These are phyloP conservation scores for Flaveria ramosissima DNA, from an alignment of 129 eudicot species.

Conservation along the genomic window DNA sequence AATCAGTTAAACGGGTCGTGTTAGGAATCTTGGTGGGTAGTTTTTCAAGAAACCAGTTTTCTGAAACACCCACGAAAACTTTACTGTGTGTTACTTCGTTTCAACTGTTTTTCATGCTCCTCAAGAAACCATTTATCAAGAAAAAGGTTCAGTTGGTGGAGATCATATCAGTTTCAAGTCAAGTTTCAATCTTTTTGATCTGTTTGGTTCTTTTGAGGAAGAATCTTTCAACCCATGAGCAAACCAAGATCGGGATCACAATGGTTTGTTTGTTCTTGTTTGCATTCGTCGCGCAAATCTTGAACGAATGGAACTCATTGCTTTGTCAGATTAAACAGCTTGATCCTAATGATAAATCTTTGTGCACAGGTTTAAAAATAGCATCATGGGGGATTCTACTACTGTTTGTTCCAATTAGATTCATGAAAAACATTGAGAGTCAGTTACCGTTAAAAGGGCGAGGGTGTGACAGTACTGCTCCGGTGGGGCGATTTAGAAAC, in stretches of 20 bases:
- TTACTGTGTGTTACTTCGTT: slow-evolving; percentile 68
- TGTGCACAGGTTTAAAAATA: slow-evolving; percentile 53
- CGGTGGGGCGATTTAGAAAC: slow-evolving; percentile 40
- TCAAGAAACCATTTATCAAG: slow-evolving; percentile 92
- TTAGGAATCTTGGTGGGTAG: slow-evolving; percentile 73
- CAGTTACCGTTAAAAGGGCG: slow-evolving; percentile 33
- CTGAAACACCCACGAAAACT: slow-evolving; percentile 53
- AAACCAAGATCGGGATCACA: slow-evolving; percentile 50
- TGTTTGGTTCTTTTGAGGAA: slow-evolving; percentile 53
- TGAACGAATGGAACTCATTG: slow-evolving; percentile 77
- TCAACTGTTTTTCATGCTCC: slow-evolving; percentile 83
- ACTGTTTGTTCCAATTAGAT: slow-evolving; percentile 47
- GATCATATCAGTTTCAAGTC: slow-evolving; percentile 69
- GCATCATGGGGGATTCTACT: slow-evolving; percentile 67
- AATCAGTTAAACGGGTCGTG: slow-evolving; percentile 61
- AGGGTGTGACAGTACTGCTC: slow-evolving; percentile 17
- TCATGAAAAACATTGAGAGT: slow-evolving; percentile 47
- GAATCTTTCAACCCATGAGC: slow-evolving; percentile 38
- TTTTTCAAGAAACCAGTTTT: slow-evolving; percentile 47
- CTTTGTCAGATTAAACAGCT: slow-evolving; percentile 62
- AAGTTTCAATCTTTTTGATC: slow-evolving; percentile 59
- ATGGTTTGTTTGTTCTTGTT: slow-evolving; percentile 61
- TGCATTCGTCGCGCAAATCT: slow-evolving; percentile 53
- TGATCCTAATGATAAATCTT: slow-evolving; percentile 48
- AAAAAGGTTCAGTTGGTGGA: slow-evolving; percentile 84